A percentile compares a stretch with the other conserved stretches of the same genome.
phyloP scores from a whole-genome alignment of 305 asterid species.

The Petunia hybrid region DNA sequence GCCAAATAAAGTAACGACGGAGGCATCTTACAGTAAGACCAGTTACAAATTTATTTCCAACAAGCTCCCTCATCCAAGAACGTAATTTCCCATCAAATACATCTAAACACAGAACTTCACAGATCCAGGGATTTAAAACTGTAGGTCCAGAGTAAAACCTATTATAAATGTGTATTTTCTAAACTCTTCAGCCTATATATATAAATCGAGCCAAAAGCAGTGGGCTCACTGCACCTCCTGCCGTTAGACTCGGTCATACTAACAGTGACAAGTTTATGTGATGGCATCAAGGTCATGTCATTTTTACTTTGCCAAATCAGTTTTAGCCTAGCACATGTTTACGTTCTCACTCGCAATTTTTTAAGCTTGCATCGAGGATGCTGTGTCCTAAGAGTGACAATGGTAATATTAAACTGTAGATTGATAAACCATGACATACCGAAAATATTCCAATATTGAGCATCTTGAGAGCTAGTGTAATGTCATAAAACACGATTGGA shows the following conservation, averaged over 20 bases:
- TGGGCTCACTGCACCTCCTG: neutral
- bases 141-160: too few relatives aligned
- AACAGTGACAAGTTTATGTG: neutral
- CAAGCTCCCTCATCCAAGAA: neutral
- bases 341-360: neutral
- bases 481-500: constrained; percentile 77
- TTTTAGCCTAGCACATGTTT: neutral
- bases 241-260: neutral
- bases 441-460: constrained; percentile 71
- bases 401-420: neutral
- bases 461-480: constrained; percentile 83
- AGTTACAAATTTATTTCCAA: neutral
- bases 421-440: constrained; percentile 46
- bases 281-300: neutral
- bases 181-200: too few relatives aligned
- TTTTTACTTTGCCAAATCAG: neutral
- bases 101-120: too few relatives aligned
- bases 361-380: too few relatives aligned
- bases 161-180: too few relatives aligned
- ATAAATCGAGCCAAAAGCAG: too few relatives aligned
- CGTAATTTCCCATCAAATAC: too few relatives aligned
- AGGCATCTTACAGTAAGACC: neutral
- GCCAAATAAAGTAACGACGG: neutral
- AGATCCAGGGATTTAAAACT: too few relatives aligned
- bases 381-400: neutral